A percentile compares a stretch with the other conserved stretches of the same genome.
Evolutionary conservation across 2,329 filamentous ascomycete genomes (phyloP).

Genomic region (Coniochaeta ligniaria): DNA sequence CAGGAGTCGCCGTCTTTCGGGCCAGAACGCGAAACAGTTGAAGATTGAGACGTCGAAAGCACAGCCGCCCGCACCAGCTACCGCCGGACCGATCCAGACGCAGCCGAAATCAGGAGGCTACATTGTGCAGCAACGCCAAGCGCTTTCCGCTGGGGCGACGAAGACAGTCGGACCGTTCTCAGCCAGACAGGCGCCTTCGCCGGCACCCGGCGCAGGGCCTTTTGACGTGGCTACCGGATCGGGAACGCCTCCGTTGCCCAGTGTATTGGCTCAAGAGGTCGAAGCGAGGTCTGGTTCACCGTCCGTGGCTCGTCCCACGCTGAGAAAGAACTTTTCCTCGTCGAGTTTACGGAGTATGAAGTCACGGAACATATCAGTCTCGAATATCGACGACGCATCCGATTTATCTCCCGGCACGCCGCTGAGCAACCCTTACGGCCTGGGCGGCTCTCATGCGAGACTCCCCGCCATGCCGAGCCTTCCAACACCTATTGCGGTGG

Average conservation of each 20-base stretch:
- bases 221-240: constrained; percentile 20
- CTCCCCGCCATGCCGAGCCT: constrained; percentile 53
- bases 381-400: constrained; percentile 51
- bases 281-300: constrained; percentile 46
- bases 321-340: constrained; percentile 64
- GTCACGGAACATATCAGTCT: constrained; percentile 64
- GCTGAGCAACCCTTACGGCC: constrained; percentile 58
- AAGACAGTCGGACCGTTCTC: constrained; percentile 21
- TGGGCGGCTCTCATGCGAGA: constrained; percentile 27
- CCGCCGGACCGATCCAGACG: constrained; percentile 12
- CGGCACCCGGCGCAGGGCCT: constrained; percentile 22
- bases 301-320: constrained; percentile 34
- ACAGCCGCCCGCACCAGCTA: constrained; percentile 15
- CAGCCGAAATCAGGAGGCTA: constrained; percentile 25
- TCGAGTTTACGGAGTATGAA: constrained; percentile 66
- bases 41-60: constrained; percentile 70
- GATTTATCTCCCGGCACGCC: constrained; percentile 71
- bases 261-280: constrained; percentile 19
- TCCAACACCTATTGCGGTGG: constrained; percentile 59
- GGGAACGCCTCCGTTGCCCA: constrained; percentile 21
- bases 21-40: constrained; percentile 71
- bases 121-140: constrained; percentile 34
- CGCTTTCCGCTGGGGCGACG: constrained; percentile 27
- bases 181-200: constrained; percentile 24
- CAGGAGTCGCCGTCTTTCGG: constrained; percentile 70